Conservation (phyloP, 1,284 basidiomycete genomes). For the Rhodotorula sp. region DNA sequence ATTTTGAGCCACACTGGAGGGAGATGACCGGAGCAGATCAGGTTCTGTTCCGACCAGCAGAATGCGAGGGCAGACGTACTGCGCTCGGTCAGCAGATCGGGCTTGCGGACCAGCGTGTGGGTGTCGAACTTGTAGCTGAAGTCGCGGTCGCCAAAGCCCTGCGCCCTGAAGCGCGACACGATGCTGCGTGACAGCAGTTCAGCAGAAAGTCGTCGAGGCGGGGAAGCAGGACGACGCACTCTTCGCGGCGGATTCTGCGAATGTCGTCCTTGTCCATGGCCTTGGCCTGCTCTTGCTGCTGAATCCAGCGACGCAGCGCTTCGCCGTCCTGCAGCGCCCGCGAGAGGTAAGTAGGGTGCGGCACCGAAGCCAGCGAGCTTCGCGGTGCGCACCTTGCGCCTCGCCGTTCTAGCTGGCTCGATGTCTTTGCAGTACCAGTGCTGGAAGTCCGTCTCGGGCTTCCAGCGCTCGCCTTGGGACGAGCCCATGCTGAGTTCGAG, state of each 20-base stretch:
- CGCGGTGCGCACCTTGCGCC: background rate
- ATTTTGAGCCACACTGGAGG: background rate
- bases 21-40: too few relatives aligned
- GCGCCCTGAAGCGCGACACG: background rate
- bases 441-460: conserved; percentile 1
- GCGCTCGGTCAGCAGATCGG: conserved; percentile 1
- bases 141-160: background rate
- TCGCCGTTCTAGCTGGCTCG: background rate
- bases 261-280: background rate
- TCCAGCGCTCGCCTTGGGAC: background rate
- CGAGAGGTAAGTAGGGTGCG: too few relatives aligned
- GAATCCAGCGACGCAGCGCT: conserved; percentile 1
- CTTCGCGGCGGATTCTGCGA: conserved; percentile 2
- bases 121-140: background rate
- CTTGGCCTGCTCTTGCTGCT: background rate
- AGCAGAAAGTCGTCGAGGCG: too few relatives aligned
- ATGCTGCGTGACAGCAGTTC: background rate
- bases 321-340: conserved; percentile 2
- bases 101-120: background rate
- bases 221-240: conserved; percentile 3
- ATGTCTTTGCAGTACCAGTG: background rate
- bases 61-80: background rate
- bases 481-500: background rate
- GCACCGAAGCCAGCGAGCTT: too few relatives aligned
- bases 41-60: too few relatives aligned